Evolutionary conservation across 2,329 filamentous ascomycete species (phyloP).

Genomic region (Pyrenochaeta sp.): DNA sequence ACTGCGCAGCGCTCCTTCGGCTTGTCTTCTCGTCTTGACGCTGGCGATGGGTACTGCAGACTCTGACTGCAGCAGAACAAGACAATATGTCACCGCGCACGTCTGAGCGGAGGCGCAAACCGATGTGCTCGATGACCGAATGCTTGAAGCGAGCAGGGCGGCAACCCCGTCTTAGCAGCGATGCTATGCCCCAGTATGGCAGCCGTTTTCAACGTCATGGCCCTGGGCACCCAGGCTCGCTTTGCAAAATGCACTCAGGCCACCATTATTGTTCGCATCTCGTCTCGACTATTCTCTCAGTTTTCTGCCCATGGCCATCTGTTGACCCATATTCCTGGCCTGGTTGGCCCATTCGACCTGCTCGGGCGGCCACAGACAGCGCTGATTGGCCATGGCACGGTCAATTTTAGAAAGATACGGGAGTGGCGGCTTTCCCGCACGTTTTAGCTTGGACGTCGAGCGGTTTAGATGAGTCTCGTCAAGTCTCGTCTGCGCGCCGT

Average conservation of each 20-base stretch:
- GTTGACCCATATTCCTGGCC: neutral
- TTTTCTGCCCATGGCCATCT: neutral
- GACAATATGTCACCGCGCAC: conserved; percentile 2
- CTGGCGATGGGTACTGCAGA: conserved; percentile 6
- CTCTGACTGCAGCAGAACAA: conserved; percentile 7
- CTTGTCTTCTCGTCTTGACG: conserved; percentile 4
- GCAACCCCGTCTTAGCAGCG: conserved; percentile 13
- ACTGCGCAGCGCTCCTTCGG: conserved; percentile 14
- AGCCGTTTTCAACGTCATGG: conserved; percentile 10
- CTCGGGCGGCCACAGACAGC: neutral
- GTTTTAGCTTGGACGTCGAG: too few relatives aligned
- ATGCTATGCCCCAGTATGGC: conserved; percentile 4
- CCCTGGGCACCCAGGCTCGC: too few relatives aligned
- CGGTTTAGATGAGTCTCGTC: neutral
- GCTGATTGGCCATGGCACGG: neutral
- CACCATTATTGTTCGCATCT: too few relatives aligned
- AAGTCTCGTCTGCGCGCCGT: too few relatives aligned
- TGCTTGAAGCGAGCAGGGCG: conserved; percentile 6
- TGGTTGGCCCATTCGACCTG: neutral
- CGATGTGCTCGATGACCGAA: conserved; percentile 2
- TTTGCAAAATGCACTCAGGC: too few relatives aligned
- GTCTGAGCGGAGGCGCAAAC: conserved; percentile 5
- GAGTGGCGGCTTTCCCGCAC: neutral
- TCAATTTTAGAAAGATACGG: neutral
- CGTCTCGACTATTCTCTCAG: conserved; percentile 6